phyloP scores from a whole-genome alignment of 108 stramenopile species.

The Conticribra weissflogii region DNA sequence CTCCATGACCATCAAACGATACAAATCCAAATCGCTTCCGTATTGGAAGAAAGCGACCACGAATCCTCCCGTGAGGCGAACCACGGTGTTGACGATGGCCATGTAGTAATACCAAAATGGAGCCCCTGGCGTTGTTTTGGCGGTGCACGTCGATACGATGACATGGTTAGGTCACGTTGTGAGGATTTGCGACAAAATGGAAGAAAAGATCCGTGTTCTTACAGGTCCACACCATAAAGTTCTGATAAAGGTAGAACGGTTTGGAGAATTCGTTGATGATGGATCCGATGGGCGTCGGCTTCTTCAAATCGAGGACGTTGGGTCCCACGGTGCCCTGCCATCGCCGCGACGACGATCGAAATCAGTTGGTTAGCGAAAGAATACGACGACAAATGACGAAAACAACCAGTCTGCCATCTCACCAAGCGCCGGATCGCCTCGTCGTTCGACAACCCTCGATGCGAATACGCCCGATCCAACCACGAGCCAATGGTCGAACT shows the following conservation, averaged over 20 bases:
- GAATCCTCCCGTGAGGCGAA: constrained; percentile 53
- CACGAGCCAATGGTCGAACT: constrained; percentile 37
- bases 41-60: constrained; percentile 55
- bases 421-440: constrained; percentile 39
- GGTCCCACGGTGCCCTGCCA: constrained; percentile 54
- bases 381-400: no score
- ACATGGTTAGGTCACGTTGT: no score
- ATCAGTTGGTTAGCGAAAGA: no score
- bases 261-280: constrained; percentile 57
- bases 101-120: constrained; percentile 59
- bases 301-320: constrained; percentile 55
- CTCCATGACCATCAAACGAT: constrained; percentile 48
- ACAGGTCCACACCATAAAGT: constrained; percentile 66
- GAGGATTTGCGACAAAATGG: no score
- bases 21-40: constrained; percentile 50
- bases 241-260: constrained; percentile 71
- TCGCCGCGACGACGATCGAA: no score
- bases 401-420: no score
- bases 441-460: constrained; percentile 42
- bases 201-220: no score
- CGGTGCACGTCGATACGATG: no score
- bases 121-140: no score
- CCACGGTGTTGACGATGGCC: constrained; percentile 47
- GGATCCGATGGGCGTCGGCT: constrained; percentile 42
- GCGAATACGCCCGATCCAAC: constrained; percentile 17